These are phyloP conservation scores for Neurospora sp. DNA, from an alignment of 495 filamentous ascomycete genomes.

Conservation along the genomic window DNA sequence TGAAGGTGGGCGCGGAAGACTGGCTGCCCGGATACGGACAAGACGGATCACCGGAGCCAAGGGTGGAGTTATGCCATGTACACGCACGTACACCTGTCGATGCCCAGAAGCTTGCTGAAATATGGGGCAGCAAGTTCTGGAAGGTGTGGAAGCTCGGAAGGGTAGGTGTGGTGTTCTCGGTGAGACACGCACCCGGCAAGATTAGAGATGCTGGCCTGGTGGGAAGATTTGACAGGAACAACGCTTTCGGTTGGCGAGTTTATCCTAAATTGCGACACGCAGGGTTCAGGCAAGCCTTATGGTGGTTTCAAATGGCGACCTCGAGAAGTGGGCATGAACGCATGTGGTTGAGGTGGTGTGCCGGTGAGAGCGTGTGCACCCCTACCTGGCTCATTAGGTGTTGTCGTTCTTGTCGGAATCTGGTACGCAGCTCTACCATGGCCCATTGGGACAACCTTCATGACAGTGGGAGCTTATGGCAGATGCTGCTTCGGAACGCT, in stretches of 20 bases:
- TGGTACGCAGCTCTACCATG: too few species aligned
- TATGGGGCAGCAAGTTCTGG: neutral
- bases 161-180: neutral
- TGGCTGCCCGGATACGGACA: neutral
- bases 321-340: neutral
- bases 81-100: neutral
- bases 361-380: too few species aligned
- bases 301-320: neutral
- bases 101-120: neutral
- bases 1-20: neutral
- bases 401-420: too few species aligned
- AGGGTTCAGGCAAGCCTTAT: slow-evolving; percentile 12
- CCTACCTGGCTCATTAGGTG: too few species aligned
- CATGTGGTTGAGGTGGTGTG: neutral
- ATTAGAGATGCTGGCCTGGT: neutral
- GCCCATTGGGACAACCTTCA: too few species aligned
- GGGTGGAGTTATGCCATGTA: neutral
- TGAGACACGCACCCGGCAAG: neutral
- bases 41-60: neutral
- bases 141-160: neutral
- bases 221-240: slow-evolving; percentile 14
- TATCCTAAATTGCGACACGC: slow-evolving; percentile 24
- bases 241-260: slow-evolving; percentile 18
- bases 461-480: too few species aligned
- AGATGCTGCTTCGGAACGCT: too few species aligned